Conservation (phyloP, 768 basidiomycete species). For the Panaeolus papilionaceus region DNA sequence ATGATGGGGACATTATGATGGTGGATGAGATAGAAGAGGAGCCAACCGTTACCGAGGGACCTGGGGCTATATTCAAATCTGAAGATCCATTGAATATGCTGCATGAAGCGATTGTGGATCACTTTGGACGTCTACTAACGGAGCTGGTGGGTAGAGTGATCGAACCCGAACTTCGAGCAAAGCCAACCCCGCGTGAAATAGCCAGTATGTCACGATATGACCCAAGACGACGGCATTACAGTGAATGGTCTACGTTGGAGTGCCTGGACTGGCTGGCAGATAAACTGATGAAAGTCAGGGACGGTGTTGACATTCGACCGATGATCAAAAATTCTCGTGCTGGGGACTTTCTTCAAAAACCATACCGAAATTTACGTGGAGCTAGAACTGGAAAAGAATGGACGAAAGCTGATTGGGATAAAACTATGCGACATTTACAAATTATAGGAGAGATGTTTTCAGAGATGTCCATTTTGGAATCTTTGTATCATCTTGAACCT, state of each 20-base stretch:
- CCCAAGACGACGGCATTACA: slow-evolving; percentile 54
- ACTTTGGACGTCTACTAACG: slow-evolving; percentile 67
- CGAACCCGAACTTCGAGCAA: slow-evolving; percentile 47
- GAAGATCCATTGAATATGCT: slow-evolving; percentile 61
- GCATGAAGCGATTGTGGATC: slow-evolving; percentile 71
- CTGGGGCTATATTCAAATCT: slow-evolving; percentile 19
- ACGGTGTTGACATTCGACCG: slow-evolving; percentile 21
- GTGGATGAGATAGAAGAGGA: slow-evolving; percentile 60
- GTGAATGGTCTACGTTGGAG: slow-evolving; percentile 59
- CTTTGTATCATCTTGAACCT: slow-evolving; percentile 52
- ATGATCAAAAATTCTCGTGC: slow-evolving; percentile 47
- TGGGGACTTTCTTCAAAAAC: slow-evolving; percentile 49
- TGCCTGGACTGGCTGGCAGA: slow-evolving; percentile 60
- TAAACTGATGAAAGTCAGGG: background rate
- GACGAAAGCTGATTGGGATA: slow-evolving; percentile 71
- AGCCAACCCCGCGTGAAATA: slow-evolving; percentile 38
- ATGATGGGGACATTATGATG: slow-evolving; percentile 58
- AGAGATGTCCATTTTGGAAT: slow-evolving; percentile 58
- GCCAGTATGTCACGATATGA: slow-evolving; percentile 59
- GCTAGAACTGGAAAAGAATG: slow-evolving; percentile 78
- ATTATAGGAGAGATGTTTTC: slow-evolving; percentile 57
- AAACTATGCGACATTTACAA: slow-evolving; percentile 51
- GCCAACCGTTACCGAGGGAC: background rate
- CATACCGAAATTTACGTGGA: slow-evolving; percentile 45
- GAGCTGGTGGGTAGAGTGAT: slow-evolving; percentile 63